A percentile compares a stretch with the other conserved stretches of the same genome.
These are phyloP conservation scores for Scenedesmus sp. DNA, from an alignment of 163 green algal genomes.

Conservation along the genomic window DNA sequence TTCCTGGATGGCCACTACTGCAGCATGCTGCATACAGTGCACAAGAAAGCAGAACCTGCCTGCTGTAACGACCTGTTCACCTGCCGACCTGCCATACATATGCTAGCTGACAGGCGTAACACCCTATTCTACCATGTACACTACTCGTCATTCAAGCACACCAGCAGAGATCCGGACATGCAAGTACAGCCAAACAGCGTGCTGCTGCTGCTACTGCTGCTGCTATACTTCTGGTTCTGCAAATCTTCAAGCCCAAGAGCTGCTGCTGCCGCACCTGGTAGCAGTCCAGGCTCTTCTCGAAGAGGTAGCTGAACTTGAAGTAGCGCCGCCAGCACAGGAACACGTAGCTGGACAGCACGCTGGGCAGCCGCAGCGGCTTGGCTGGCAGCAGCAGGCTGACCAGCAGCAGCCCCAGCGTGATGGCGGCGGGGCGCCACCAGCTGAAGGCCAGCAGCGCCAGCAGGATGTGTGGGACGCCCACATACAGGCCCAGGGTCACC, in stretches of 20 bases:
- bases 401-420: neutral
- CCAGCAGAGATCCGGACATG: neutral
- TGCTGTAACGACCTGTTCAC: no score
- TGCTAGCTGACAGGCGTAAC: neutral
- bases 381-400: constrained; percentile 33
- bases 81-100: neutral
- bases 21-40: neutral
- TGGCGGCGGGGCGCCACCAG: constrained; percentile 6
- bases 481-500: constrained; percentile 41
- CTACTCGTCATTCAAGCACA: neutral
- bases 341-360: constrained; percentile 25
- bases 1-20: neutral
- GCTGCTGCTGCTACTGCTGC: neutral
- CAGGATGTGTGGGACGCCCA: constrained; percentile 43
- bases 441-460: neutral
- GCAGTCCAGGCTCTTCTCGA: constrained; percentile 36
- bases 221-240: neutral
- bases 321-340: constrained; percentile 53
- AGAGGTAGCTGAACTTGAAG: constrained; percentile 55
- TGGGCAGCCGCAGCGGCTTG: neutral
- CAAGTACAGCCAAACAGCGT: neutral
- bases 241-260: neutral
- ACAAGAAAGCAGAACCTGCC: neutral
- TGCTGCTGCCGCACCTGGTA: constrained; percentile 25
- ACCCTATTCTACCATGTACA: neutral